A percentile compares a stretch with the other conserved stretches of the same genome.
These are phyloP conservation scores for Schizochytrium sp. DNA, from an alignment of 108 stramenopile genomes.

Conservation along the genomic window DNA sequence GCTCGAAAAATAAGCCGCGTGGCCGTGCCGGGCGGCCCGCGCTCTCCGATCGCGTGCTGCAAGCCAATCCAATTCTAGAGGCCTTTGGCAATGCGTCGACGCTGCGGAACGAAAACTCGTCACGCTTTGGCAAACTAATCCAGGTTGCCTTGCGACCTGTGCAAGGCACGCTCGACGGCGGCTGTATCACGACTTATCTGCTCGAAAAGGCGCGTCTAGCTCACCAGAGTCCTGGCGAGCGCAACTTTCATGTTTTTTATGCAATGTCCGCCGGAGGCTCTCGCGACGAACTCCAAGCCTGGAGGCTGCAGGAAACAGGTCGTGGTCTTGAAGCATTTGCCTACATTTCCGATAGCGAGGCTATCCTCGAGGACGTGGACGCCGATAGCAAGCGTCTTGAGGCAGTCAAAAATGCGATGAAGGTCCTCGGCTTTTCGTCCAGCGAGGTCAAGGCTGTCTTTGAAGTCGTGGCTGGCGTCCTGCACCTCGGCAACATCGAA, in stretches of 20 bases:
- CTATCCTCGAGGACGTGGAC: neutral
- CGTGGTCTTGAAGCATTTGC: neutral
- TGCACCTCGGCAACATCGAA: constrained; percentile 31
- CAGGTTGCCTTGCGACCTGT: neutral
- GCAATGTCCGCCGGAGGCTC: neutral
- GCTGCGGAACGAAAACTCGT: neutral
- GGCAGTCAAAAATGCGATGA: neutral
- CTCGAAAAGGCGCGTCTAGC: constrained; percentile 3
- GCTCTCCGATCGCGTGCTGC: neutral
- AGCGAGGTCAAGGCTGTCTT: neutral
- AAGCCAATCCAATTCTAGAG: neutral
- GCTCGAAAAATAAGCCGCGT: neutral
- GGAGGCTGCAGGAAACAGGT: neutral
- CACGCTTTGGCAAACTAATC: neutral
- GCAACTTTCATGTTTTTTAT: constrained; percentile 23
- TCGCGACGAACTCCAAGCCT: neutral
- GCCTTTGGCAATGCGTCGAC: constrained; percentile 11
- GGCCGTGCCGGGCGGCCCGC: neutral
- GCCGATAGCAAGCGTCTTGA: neutral
- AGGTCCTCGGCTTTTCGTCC: neutral
- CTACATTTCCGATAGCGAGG: neutral
- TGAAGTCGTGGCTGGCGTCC: constrained; percentile 22
- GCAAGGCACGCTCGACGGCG: neutral
- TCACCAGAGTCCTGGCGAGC: constrained; percentile 15
- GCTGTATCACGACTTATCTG: neutral